A percentile compares a stretch with the other conserved stretches of the same genome.
Evolutionary conservation across 495 filamentous ascomycete genomes (phyloP).

Genomic region (Talaromyces thailandensis): DNA sequence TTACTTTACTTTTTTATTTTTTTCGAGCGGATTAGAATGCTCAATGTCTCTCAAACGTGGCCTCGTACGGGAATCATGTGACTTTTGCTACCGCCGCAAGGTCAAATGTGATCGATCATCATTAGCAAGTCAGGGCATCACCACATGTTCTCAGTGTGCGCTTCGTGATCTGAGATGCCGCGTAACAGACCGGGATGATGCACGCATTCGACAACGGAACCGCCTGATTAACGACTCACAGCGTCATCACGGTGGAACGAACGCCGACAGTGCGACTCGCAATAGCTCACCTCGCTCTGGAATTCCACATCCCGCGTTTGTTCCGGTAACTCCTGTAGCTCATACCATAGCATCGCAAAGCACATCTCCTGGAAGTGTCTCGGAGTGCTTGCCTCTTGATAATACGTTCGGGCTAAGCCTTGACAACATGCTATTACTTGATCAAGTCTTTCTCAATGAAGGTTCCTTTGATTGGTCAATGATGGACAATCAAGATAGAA

Average conservation of each 20-base stretch:
- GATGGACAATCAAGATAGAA: not conserved
- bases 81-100: slow-evolving; percentile 6
- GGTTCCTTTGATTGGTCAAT: not conserved
- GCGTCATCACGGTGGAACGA: too few relatives aligned
- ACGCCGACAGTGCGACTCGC: not conserved
- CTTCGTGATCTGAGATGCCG: not conserved
- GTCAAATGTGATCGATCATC: slow-evolving; percentile 3
- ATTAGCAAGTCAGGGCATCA: not conserved
- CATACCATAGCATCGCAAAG: not conserved
- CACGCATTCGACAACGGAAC: not conserved
- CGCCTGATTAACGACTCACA: not conserved
- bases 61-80: not conserved
- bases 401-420: not conserved
- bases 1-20: not conserved
- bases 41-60: not conserved
- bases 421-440: not conserved
- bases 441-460: not conserved
- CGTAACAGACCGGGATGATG: not conserved
- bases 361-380: not conserved
- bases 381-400: not conserved
- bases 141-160: not conserved
- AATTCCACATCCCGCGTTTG: not conserved
- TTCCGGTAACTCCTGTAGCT: not conserved
- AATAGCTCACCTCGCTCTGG: not conserved
- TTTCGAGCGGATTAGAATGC: slow-evolving; percentile 13